phyloP scores from a whole-genome alignment of 1,284 basidiomycete species.

The Microbotryum lychnidis-dioicae region DNA sequence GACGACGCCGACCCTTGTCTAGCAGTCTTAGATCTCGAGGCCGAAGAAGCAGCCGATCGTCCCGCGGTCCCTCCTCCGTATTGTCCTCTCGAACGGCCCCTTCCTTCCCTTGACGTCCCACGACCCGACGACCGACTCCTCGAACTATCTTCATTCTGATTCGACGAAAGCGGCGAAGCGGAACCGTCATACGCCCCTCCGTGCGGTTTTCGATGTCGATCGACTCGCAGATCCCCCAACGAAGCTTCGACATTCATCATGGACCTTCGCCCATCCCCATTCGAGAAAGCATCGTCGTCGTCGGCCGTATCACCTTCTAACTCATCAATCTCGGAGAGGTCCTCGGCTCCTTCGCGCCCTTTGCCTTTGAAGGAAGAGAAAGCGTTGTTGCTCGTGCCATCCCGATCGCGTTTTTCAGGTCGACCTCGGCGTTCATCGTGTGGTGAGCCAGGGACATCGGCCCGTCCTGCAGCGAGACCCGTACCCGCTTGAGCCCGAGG shows the following conservation, averaged over 20 bases:
- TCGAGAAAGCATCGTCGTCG: slow-evolving; percentile 7
- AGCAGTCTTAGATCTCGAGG: too few species aligned
- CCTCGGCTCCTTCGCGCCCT: slow-evolving; percentile 15
- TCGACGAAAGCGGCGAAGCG: too few species aligned
- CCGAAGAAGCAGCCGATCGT: neutral
- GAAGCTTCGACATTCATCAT: slow-evolving; percentile 27
- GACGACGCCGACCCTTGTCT: slow-evolving; percentile 9
- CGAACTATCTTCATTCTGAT: too few species aligned
- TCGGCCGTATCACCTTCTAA: slow-evolving; percentile 3
- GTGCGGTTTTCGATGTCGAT: neutral
- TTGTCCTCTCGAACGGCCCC: slow-evolving; percentile 11
- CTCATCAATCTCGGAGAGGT: slow-evolving; percentile 26
- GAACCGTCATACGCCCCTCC: too few species aligned
- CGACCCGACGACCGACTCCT: too few species aligned
- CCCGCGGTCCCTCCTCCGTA: slow-evolving; percentile 18
- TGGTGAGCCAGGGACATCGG: neutral
- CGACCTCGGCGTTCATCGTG: slow-evolving; percentile 25
- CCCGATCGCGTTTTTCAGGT: slow-evolving; percentile 10
- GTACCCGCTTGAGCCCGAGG: slow-evolving; percentile 3
- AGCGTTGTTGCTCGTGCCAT: slow-evolving; percentile 14
- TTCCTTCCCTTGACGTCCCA: neutral
- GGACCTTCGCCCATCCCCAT: slow-evolving; percentile 6
- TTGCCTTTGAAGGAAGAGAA: slow-evolving; percentile 11
- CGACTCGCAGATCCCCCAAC: slow-evolving; percentile 20
- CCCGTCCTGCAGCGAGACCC: neutral